phyloP scores from a whole-genome alignment of 148 eudicot genomes.

The Vaccinium vitisidaea region DNA sequence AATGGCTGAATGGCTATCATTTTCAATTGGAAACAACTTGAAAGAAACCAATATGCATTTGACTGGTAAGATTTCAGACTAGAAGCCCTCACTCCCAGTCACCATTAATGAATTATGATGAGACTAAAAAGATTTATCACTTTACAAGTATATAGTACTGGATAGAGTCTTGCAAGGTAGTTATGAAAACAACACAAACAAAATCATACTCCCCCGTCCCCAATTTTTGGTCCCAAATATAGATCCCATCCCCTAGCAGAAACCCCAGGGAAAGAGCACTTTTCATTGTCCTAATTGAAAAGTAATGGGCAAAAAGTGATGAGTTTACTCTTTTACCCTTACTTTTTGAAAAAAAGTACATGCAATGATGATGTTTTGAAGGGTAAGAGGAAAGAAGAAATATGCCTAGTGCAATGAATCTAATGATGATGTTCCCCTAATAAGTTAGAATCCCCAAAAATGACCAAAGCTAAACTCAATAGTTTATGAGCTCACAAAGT shows the following conservation, averaged over 20 bases:
- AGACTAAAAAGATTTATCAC: neutral
- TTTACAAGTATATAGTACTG: neutral
- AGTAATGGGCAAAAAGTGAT: too few species aligned
- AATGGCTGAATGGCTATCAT: neutral
- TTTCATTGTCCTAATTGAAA: too few species aligned
- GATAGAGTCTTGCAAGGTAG: neutral
- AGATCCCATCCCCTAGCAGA: too few species aligned
- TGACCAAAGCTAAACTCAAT: neutral
- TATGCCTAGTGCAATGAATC: too few species aligned
- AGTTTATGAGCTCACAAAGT: neutral
- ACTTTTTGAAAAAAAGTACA: too few species aligned
- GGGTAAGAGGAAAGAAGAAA: too few species aligned
- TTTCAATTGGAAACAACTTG: slow-evolving; percentile 4
- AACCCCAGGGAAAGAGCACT: too few species aligned
- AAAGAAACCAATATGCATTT: neutral
- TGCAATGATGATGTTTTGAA: too few species aligned
- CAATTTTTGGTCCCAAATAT: too few species aligned
- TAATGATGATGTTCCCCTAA: too few species aligned
- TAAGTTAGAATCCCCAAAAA: too few species aligned
- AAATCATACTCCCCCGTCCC: neutral
- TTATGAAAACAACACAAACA: neutral
- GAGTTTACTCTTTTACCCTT: too few species aligned
- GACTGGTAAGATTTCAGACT: neutral
- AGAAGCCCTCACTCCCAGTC: neutral
- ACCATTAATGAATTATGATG: neutral